Evolutionary conservation across 2,329 filamentous ascomycete genomes (phyloP), one percentile per base, ranked within the genome.

Genomic region (Byssothecium circinans): DNA sequence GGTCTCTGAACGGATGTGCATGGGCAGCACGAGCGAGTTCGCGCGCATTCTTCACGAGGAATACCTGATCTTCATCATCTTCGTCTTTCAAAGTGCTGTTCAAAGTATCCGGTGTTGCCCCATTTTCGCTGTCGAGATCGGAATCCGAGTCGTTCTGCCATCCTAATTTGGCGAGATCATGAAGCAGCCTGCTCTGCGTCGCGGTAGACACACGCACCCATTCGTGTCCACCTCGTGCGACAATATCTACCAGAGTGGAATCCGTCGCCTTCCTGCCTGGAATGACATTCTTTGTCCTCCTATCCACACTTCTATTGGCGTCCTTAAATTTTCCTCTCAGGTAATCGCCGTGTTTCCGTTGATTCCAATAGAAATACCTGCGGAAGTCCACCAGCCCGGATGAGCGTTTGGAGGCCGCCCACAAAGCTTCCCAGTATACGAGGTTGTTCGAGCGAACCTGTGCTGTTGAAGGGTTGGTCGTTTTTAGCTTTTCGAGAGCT

Each of bases 121-220:
- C 17, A 25, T 25, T 25, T 2, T 25, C 25, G 3, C 18, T 22
- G 17, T 43, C 32, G 8, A 76, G 70, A 20, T 72, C 65, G 54
- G 72, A 72, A n/a, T 78, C 74, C 10, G 70, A 70, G 19, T 74
- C 73, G 37, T 79, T 78, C 15, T 71, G 73, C 54, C 83, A 86
- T 10, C 85, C 84, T 48, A 84, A 78, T 64, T 87, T 86, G 3
- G 86, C 85, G 53, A 88, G 77, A 56, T 88, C 85, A 42, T 85
- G 85, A 15, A 87, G 68, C 23, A 89, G 70, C 42, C 84, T 75
- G 48, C 78, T 82, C 54, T 86, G 80, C 1, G 82, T 85, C 19
- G 86, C 73, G 4, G 83, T 85, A 4, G 82, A 86, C 1, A 88
- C 80, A 64, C 87, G 87, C 44, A 85, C 78, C 86, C 85, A 89